Base-by-base conservation (phyloP, 1,139 yeast species). In the Wickerhamomyces sp. region DNA sequence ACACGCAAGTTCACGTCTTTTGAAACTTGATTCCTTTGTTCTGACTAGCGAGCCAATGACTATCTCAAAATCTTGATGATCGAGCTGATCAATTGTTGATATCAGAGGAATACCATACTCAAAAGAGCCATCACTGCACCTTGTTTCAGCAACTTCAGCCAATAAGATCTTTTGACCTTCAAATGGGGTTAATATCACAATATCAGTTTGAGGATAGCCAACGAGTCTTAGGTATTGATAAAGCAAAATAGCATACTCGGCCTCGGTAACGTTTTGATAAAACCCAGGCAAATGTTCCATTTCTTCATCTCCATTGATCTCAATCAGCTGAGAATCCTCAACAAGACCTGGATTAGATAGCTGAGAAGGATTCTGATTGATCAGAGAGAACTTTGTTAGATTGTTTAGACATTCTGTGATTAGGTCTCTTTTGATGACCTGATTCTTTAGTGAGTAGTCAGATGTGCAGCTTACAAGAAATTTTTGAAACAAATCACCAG, bases 231-330 rank as follows among this genome's bases (percentile, higher is more conserved):
- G 64, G 53, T 76, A 78, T 58, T 69, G 71, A 55, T 66, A 79
- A 10, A 79, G 53, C 0, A 66, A 63, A 10, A 76, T 76, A 13
- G 75, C 66, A 50, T 66, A 76, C 51, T 78, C 81, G 0, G 85
- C 86, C 53, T 81, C 86, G 10, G 68, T 74, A 10, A 75, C 53
- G 48, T 73, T 74, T 46, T 73, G 71, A 50, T 57, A 59, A 39
- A 56, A 50, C 2, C 55, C 62, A 9, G 62, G 58, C 2, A 54
- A 46, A 3, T 61, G 62, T 43, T 63, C 65, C 3, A 57, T 47
- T 41, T 67, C 72, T 7, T 63, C 62, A 34, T 63, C 67, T 1
- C 56, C 31, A 29, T 29, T 62, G 4, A 71, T 68, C 29, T 68
- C 54, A 23, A 79, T 61, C 32, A 71, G 60, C 54, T 78, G 82